Evolutionary conservation across 345 rosid species (phyloP), one percentile per base, ranked within the genome.

Genomic region (Syzygium aqueum): DNA sequence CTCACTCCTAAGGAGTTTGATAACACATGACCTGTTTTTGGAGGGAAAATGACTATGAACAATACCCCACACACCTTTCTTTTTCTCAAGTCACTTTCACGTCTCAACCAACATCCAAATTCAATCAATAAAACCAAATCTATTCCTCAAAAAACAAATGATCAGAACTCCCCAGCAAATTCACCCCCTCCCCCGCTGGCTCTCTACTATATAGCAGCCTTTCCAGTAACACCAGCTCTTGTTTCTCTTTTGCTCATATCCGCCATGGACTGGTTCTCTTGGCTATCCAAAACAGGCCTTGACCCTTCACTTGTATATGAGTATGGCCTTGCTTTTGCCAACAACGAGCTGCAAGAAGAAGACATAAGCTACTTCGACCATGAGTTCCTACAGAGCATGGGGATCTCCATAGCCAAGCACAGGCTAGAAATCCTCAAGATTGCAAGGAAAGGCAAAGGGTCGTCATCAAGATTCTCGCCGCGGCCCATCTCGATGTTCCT

Each of bases 361-460:
- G 99, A 97, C 82, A 87, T 95, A 49, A 73, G 93, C 50, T 93
- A 95, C 93, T 95, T 97, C 91, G 94, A 95, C 93, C 99, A 97
- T 86, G 98, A 96, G 85, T 96, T 96, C 90, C 99, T 97, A 53
- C 99, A 94, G 57, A 97, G 99, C 97, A 95, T 97, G 95, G 99
- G 99, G 27, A 93, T 97, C 85, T 95, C 98, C 23, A 93, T 97
- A 84, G 99, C 99, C 88, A 97, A 96, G 86, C 99, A 96, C 88
- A 93, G 99, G 84, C 95, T 97, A 16, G 98, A 97, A 92, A 97
- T 97, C 89, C 93, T 97, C 83, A 96, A 96, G 92, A 95, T 96
- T 10, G 98, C 96, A 51, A 91, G 94, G 6, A 89, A 90, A 50
- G 91, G 92, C 65, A 19, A 90, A 86, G 25, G 89, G 82, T 78